A percentile compares a stretch with the other conserved stretches of the same genome.
phyloP scores from a whole-genome alignment of 2,329 filamentous ascomycete species.

The Bipolaris victoriae region DNA sequence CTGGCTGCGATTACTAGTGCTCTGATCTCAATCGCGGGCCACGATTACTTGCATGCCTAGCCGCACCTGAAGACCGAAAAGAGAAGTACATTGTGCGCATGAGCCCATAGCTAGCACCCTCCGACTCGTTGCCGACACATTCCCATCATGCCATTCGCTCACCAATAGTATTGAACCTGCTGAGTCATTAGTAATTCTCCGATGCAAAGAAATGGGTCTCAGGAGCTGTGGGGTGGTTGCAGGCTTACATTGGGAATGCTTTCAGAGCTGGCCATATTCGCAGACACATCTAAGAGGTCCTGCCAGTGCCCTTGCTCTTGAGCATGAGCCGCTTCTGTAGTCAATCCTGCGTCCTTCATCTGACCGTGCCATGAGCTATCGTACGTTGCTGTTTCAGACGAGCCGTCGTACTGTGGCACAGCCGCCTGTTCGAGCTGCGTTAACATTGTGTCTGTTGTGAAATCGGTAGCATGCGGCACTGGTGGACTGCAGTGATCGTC shows the following conservation, averaged over 20 bases:
- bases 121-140: neutral
- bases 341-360: neutral
- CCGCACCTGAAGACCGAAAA: neutral
- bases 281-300: neutral
- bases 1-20: neutral
- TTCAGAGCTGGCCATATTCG: neutral
- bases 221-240: neutral
- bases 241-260: conserved; percentile 5
- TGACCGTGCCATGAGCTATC: conserved; percentile 3
- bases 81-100: neutral
- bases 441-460: conserved; percentile 1
- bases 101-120: neutral
- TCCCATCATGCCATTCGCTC: neutral
- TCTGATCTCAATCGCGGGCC: neutral
- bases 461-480: conserved; percentile 24
- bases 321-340: neutral
- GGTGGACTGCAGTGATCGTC: conserved; percentile 47
- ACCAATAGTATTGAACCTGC: conserved; percentile 7
- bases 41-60: neutral
- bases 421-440: neutral
- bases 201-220: neutral
- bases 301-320: conserved; percentile 5
- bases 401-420: conserved; percentile 7
- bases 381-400: neutral
- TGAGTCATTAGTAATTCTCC: conserved; percentile 64